Evolutionary conservation across 140 eudicot species (phyloP).

Genomic region (Oenanthe javanica): DNA sequence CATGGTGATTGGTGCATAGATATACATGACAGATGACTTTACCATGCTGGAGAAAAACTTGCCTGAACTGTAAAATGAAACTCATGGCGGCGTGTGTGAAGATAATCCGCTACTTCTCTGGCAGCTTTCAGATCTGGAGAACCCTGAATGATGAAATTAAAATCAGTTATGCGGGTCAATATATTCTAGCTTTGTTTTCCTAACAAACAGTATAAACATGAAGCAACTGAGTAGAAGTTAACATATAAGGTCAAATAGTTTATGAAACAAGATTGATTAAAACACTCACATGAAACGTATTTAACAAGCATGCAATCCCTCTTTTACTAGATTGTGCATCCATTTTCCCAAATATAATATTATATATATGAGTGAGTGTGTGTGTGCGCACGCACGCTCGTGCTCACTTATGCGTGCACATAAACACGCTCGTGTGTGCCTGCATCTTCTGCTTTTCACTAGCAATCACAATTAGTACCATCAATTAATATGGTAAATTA

Average conservation of each 20-base stretch:
- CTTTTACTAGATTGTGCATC: not conserved
- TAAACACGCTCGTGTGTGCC: too few species aligned
- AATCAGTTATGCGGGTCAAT: not conserved
- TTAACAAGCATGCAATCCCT: not conserved
- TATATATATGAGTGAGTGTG: too few species aligned
- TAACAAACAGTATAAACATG: not conserved
- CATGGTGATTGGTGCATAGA: not conserved
- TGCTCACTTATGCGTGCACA: too few species aligned
- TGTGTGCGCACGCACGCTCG: too few species aligned
- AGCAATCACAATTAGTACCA: not conserved
- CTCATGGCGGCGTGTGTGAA: constrained; percentile 94
- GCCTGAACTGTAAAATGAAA: constrained; percentile 97
- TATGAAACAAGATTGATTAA: not conserved
- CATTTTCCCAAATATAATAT: too few species aligned
- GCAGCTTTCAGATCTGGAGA: constrained; percentile 98
- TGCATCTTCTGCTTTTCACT: too few species aligned
- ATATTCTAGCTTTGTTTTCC: not conserved
- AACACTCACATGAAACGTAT: not conserved
- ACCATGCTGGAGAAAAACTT: not conserved
- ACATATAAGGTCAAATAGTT: not conserved
- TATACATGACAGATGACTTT: not conserved
- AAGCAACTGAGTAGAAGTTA: not conserved
- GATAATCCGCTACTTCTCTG: constrained; percentile 87
- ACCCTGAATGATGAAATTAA: constrained; percentile 41
- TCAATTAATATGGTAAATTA: not conserved